Evolutionary conservation across 164 flowering plant species (phyloP).

Genomic region (Macadamia tetraphylla): DNA sequence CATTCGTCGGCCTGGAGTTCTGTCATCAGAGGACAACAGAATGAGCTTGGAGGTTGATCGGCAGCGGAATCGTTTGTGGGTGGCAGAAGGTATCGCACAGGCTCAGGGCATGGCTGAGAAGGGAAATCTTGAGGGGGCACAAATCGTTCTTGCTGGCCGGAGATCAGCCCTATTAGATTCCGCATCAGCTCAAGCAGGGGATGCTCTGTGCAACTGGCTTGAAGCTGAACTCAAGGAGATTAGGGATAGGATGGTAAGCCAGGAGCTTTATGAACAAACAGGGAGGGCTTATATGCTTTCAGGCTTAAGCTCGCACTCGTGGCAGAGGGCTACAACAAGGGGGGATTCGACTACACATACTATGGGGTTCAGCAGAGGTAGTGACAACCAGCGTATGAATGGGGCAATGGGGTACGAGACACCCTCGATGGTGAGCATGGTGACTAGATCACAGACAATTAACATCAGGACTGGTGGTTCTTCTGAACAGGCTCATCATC

Average conservation of each 20-base stretch:
- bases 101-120: conserved; percentile 28
- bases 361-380: not conserved
- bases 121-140: conserved; percentile 23
- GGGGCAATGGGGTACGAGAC: conserved; percentile 19
- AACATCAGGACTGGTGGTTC: not conserved
- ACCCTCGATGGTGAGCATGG: conserved; percentile 24
- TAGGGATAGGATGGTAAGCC: conserved; percentile 26
- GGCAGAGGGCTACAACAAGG: conserved; percentile 33
- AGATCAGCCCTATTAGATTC: conserved; percentile 14
- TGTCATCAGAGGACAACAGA: conserved; percentile 5
- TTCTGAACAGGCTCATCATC: not conserved
- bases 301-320: conserved; percentile 33
- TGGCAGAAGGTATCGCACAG: conserved; percentile 20
- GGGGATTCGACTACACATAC: conserved; percentile 10
- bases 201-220: conserved; percentile 22
- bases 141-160: conserved; percentile 13
- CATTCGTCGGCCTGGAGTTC: conserved; percentile 16
- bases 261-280: conserved; percentile 18
- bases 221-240: conserved; percentile 29
- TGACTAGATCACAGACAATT: conserved; percentile 16
- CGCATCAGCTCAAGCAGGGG: conserved; percentile 27
- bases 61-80: conserved; percentile 25
- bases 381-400: not conserved
- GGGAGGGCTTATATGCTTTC: conserved; percentile 33
- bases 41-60: conserved; percentile 28